A percentile compares a stretch with the other conserved stretches of the same genome.
Conservation (phyloP, 805 yeast species). For the Schwanniomyces occidentalis region DNA sequence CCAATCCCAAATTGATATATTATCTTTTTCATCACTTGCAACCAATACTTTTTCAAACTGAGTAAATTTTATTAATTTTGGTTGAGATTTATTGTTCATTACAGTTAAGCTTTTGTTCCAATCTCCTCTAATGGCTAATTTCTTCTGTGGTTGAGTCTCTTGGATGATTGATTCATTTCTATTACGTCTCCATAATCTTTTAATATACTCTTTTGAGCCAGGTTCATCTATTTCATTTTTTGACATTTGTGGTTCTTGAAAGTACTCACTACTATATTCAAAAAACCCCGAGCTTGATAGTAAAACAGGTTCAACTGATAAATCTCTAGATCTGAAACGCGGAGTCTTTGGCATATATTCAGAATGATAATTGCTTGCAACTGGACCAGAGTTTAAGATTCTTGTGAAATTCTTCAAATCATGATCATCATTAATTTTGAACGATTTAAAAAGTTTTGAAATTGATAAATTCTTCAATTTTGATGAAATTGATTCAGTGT, state of each 20-base stretch:
- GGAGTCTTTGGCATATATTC: conserved; percentile 61
- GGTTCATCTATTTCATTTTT: conserved; percentile 85
- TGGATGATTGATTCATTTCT: conserved; percentile 85
- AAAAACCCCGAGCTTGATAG: conserved; percentile 65
- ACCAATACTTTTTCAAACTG: conserved; percentile 87
- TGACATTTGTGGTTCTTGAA: conserved; percentile 94
- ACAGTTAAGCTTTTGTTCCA: conserved; percentile 70
- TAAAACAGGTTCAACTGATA: conserved; percentile 39
- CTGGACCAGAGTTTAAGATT: conserved; percentile 37
- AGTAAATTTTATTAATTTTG: conserved; percentile 74
- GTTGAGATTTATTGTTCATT: conserved; percentile 75
- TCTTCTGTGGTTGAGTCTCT: conserved; percentile 89
- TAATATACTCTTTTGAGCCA: conserved; percentile 82
- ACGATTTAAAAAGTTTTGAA: conserved; percentile 34
- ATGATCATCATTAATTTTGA: conserved; percentile 42
- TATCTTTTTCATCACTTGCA: conserved; percentile 81
- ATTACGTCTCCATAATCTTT: conserved; percentile 83
- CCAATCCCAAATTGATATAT: conserved; percentile 90
- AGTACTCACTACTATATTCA: conserved; percentile 82
- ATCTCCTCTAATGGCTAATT: conserved; percentile 75
- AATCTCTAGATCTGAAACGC: conserved; percentile 43
- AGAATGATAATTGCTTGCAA: conserved; percentile 35
- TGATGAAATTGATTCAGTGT: conserved; percentile 33
- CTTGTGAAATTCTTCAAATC: conserved; percentile 39
- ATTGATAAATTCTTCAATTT: conserved; percentile 33